phyloP scores from a whole-genome alignment of 257 asterid species.

The Plantago ovata region DNA sequence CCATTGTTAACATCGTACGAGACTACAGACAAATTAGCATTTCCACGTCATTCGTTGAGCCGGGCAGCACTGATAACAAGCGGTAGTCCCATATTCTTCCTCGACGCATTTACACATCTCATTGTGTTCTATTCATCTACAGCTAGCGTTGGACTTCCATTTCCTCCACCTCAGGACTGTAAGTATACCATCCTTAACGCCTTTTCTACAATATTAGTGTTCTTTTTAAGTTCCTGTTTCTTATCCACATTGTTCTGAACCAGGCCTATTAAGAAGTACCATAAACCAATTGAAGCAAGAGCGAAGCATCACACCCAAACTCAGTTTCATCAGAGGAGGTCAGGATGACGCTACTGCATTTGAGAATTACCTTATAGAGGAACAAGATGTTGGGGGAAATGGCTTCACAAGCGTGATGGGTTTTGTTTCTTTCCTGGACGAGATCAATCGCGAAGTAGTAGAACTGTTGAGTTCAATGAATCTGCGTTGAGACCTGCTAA shows the following conservation, averaged over 20 bases:
- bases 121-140: constrained; percentile 87
- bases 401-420: constrained; percentile 87
- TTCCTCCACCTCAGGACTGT: constrained; percentile 99
- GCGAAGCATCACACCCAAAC: constrained; percentile 80
- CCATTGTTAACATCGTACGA: constrained; percentile 77
- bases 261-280: constrained; percentile 80
- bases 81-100: constrained; percentile 96
- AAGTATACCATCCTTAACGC: constrained; percentile 34
- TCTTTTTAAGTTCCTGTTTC: not conserved
- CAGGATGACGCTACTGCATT: constrained; percentile 80
- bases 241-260: constrained; percentile 6
- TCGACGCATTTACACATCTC: constrained; percentile 84
- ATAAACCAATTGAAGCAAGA: constrained; percentile 91
- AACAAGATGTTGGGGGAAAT: constrained; percentile 84
- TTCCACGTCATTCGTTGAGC: constrained; percentile 95
- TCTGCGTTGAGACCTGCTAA: constrained; percentile 14
- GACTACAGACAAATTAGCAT: constrained; percentile 86
- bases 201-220: not conserved
- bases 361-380: constrained; percentile 94
- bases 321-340: constrained; percentile 75
- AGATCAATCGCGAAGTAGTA: constrained; percentile 62
- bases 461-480: constrained; percentile 37
- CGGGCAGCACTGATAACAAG: constrained; percentile 96
- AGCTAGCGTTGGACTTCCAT: constrained; percentile 82
- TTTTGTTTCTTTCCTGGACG: constrained; percentile 86